Conservation (phyloP, 805 yeast genomes). For the Wickerhamomyces bovis region DNA sequence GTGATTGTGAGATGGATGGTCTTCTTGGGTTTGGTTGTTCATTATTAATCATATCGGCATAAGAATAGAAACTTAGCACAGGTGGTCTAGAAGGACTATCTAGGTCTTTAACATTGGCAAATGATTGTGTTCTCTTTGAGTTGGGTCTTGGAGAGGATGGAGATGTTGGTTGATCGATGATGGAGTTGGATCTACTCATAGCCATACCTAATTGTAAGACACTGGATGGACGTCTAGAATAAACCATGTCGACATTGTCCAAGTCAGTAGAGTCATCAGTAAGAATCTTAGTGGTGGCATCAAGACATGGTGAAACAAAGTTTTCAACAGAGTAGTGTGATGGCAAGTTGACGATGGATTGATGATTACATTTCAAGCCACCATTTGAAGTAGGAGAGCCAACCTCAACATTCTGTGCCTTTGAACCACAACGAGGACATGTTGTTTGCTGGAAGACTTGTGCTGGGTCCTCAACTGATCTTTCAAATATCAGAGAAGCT, state of each 20-base stretch:
- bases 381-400: neutral
- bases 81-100: constrained; percentile 19
- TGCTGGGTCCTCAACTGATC: constrained; percentile 57
- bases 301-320: constrained; percentile 75
- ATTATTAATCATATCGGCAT: constrained; percentile 71
- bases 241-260: constrained; percentile 66
- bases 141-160: constrained; percentile 2
- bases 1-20: constrained; percentile 46
- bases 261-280: constrained; percentile 52
- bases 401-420: constrained; percentile 10
- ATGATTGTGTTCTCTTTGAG: constrained; percentile 11
- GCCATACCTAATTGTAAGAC: constrained; percentile 41
- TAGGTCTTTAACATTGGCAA: constrained; percentile 19
- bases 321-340: constrained; percentile 49
- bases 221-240: constrained; percentile 52
- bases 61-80: constrained; percentile 52
- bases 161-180: constrained; percentile 10
- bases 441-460: constrained; percentile 20
- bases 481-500: constrained; percentile 53
- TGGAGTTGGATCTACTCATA: constrained; percentile 31
- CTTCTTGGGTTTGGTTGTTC: constrained; percentile 57
- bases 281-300: constrained; percentile 64
- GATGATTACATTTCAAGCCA: constrained; percentile 22
- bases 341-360: constrained; percentile 28
- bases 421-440: constrained; percentile 24